phyloP scores from a whole-genome alignment of 2,329 filamentous ascomycete genomes.

The Fusarium austroafricanum region DNA sequence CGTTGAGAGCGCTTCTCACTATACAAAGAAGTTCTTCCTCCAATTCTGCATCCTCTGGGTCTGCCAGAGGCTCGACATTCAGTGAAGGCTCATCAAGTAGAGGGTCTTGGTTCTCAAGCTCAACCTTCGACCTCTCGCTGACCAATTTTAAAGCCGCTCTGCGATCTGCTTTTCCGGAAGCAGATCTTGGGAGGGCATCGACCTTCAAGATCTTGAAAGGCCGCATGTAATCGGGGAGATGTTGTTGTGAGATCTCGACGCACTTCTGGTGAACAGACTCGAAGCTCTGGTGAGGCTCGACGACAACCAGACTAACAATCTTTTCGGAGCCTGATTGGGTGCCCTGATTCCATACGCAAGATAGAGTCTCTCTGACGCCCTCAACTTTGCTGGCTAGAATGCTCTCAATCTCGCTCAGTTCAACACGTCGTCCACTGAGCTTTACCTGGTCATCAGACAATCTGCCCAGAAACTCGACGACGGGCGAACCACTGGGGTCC shows the following conservation, averaged over 20 bases:
- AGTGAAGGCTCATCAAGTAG: accelerated
- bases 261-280: not conserved
- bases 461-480: conserved; percentile 18
- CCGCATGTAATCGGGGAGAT: conserved; percentile 29
- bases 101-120: accelerated
- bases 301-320: conserved; percentile 10
- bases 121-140: not conserved
- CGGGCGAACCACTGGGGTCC: not conserved
- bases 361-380: not conserved
- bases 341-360: conserved; percentile 19
- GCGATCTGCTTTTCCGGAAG: conserved; percentile 18
- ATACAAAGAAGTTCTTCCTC: not conserved
- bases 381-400: conserved; percentile 3
- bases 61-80: not conserved
- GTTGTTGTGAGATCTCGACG: not conserved
- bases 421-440: conserved; percentile 26
- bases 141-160: not conserved
- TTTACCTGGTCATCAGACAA: conserved; percentile 31
- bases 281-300: not conserved
- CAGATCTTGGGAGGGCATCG: not conserved
- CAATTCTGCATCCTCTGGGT: not conserved
- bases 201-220: conserved; percentile 5
- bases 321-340: conserved; percentile 8
- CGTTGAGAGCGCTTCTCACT: not conserved
- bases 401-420: conserved; percentile 28